A percentile compares a stretch with the other conserved stretches of the same genome.
Evolutionary conservation across 352 stramenopile species (phyloP).

Genomic region (Pythium chondricola): DNA sequence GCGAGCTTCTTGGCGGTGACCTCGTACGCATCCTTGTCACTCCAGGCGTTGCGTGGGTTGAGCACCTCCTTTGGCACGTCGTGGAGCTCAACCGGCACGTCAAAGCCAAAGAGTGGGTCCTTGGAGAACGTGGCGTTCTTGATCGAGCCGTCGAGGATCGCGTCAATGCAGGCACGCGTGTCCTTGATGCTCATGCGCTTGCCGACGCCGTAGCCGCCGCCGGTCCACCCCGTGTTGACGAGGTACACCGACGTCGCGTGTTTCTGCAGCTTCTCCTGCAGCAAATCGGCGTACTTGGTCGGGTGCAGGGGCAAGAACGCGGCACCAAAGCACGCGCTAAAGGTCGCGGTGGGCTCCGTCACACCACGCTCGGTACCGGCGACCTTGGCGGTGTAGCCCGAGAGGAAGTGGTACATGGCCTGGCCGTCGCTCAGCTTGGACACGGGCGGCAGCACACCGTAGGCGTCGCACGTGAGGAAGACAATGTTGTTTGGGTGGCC

Average conservation of each 20-base stretch:
- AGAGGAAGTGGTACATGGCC: conserved; percentile 94
- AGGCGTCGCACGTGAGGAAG: conserved; percentile 95
- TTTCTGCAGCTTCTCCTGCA: conserved; percentile 52
- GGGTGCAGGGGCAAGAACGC: conserved; percentile 52
- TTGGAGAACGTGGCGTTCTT: conserved; percentile 55
- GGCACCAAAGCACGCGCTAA: conserved; percentile 48
- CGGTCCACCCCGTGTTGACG: conserved; percentile 96
- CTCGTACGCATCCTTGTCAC: conserved; percentile 73
- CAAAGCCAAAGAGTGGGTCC: conserved; percentile 66
- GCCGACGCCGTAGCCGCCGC: conserved; percentile 93
- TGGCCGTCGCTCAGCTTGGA: conserved; percentile 88
- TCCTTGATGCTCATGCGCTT: conserved; percentile 95
- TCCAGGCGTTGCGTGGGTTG: conserved; percentile 71
- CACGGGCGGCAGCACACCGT: conserved; percentile 93
- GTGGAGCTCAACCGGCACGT: conserved; percentile 53
- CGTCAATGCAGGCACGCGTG: conserved; percentile 71
- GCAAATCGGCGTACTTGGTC: conserved; percentile 44
- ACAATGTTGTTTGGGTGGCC: conserved; percentile 86
- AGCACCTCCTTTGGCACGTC: conserved; percentile 70
- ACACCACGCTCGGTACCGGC: conserved; percentile 45
- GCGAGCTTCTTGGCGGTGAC: conserved; percentile 71
- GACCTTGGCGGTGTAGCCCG: conserved; percentile 54
- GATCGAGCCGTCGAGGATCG: conserved; percentile 64
- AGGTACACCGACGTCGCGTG: conserved; percentile 41
- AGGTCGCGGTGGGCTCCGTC: conserved; percentile 43